Conservation (phyloP, 208 protist species). For the Wallacemonas rigidus region DNA sequence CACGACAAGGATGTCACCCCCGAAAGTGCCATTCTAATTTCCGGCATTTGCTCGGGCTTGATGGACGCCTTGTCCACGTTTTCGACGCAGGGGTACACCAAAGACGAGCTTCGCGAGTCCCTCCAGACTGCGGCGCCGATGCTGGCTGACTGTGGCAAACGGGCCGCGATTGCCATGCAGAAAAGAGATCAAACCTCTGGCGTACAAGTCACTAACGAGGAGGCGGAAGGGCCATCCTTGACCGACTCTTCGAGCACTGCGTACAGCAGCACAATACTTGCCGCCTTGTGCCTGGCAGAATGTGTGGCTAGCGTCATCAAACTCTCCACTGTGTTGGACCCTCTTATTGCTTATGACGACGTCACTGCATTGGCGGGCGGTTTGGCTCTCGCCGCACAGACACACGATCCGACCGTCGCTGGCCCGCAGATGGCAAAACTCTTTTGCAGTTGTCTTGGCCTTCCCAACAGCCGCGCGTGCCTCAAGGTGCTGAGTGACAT, state of each 20-base stretch:
- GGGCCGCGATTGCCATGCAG: neutral
- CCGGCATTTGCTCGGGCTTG: constrained; percentile 36
- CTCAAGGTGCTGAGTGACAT: constrained; percentile 22
- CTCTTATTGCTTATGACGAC: constrained; percentile 35
- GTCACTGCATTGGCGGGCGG: constrained; percentile 21
- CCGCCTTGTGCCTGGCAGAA: constrained; percentile 45
- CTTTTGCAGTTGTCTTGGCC: constrained; percentile 25
- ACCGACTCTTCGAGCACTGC: neutral
- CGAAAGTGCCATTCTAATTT: constrained; percentile 33
- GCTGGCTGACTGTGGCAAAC: constrained; percentile 23
- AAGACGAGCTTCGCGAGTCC: neutral
- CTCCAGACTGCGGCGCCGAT: neutral
- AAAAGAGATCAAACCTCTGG: no score
- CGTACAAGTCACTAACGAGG: constrained; percentile 10
- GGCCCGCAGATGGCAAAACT: constrained; percentile 25
- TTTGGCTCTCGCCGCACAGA: constrained; percentile 30
- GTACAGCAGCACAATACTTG: constrained; percentile 7
- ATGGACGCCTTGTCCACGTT: constrained; percentile 30
- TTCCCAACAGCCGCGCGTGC: constrained; percentile 13
- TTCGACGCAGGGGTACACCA: constrained; percentile 11
- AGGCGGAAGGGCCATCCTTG: neutral
- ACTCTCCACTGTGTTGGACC: constrained; percentile 33
- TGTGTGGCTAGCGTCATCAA: constrained; percentile 49
- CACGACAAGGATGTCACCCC: constrained; percentile 8
- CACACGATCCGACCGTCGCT: constrained; percentile 14